Evolutionary conservation across 2,329 filamentous ascomycete species (phyloP), one percentile per base, ranked within the genome.

Genomic region (Colletotrichum viniferum): DNA sequence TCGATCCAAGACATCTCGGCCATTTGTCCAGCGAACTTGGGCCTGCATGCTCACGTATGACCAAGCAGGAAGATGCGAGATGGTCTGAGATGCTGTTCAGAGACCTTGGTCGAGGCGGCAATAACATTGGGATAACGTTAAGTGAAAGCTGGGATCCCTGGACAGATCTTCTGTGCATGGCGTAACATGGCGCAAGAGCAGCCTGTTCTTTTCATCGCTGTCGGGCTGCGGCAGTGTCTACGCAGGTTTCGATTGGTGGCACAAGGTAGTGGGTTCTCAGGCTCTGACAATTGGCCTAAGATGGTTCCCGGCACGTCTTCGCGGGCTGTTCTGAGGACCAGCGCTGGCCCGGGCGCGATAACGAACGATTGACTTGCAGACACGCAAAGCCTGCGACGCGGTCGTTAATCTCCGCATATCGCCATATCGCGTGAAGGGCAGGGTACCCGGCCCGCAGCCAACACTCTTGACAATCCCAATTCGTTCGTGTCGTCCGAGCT

Each of bases 351-450:
- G 32, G 34, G 48, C 67, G 55, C 60, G 66, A 36, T 64, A 12
- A 52, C 43, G n/a, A 21, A 7, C 43, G n/a, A 52, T 52, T 52
- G 55, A 24, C 66, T 63, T 43, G 71, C 43, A 73, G 71, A 60
- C 36, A 34, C 75, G 56, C 67, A 69, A 69, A 68, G 56, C 60
- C 30, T 43, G n/a, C 61, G 6, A 71, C 55, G 38, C 58, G 71
- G 38, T 71, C 62, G 56, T 34, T 48, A 73, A 74, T 71, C 71
- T 74, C 56, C 36, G 63, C 38, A 68, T n/a, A 21, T 65, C 60
- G 68, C 48, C n/a, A 52, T 21, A 21, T 21, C 43, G 43, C 43
- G 52, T 66, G 30, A 56, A 30, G 28, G 28, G 43, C 58, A 70
- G 66, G 48, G 48, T 60, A 32, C 43, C 65, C 55, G 32, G 56